These are phyloP conservation scores for Omphalea diandra DNA, from an alignment of 441 rosid genomes.

Conservation along the genomic window DNA sequence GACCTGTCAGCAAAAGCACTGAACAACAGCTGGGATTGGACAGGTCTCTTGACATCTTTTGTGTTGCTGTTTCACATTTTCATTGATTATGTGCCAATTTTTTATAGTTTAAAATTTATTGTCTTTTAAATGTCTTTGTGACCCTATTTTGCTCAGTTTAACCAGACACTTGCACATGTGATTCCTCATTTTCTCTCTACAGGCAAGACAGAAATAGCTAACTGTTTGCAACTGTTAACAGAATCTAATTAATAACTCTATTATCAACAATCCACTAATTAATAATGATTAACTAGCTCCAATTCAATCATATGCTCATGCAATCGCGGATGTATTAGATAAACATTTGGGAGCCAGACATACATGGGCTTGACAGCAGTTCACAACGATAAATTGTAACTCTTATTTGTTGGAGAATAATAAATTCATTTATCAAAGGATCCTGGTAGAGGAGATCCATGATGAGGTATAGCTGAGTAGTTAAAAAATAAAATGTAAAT, in stretches of 20 bases:
- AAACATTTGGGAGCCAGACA: too few relatives aligned
- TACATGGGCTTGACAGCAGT: too few relatives aligned
- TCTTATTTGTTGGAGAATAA: too few relatives aligned
- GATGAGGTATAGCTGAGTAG: too few relatives aligned
- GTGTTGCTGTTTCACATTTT: slow-evolving; percentile 15
- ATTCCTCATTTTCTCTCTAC: slow-evolving; percentile 18
- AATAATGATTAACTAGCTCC: neutral
- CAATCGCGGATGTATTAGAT: too few relatives aligned
- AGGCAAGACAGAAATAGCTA: slow-evolving; percentile 9
- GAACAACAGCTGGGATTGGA: slow-evolving; percentile 13
- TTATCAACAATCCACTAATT: neutral
- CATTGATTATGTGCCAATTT: slow-evolving; percentile 10
- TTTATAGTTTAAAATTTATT: neutral
- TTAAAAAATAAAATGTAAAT: too few relatives aligned
- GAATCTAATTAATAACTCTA: slow-evolving; percentile 4
- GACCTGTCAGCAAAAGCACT: slow-evolving; percentile 19
- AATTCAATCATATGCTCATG: neutral
- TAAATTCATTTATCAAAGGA: too few relatives aligned
- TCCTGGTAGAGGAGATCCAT: too few relatives aligned
- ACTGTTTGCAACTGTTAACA: slow-evolving; percentile 1
- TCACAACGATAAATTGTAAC: too few relatives aligned
- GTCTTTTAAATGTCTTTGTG: slow-evolving; percentile 1
- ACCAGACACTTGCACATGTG: slow-evolving; percentile 27
- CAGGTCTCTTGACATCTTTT: slow-evolving; percentile 1
- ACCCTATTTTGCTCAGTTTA: slow-evolving; percentile 9